Evolutionary conservation across 805 yeast genomes (phyloP), one percentile per base, ranked within the genome.

Genomic region (Spathaspora girioi): DNA sequence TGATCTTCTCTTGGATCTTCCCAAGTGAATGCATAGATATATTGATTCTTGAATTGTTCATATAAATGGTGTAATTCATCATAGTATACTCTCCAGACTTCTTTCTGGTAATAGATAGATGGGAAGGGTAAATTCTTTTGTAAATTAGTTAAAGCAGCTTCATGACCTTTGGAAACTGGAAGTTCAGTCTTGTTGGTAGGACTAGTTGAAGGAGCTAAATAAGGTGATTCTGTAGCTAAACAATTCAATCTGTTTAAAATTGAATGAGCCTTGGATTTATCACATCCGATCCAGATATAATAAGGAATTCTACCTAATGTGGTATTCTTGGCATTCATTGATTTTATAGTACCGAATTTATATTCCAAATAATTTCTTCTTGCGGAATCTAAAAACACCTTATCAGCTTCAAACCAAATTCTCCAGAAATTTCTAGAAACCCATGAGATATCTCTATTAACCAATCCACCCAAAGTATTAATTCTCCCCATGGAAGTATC

Each of bases 1-100:
- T 81, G 80, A 70, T 88, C 96, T 69, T 87, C 94, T 51, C 86
- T 77, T 29, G 96, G 96, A 63, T 89, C 96, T 68, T 88, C 96
- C 96, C 96, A 88, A 6, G 96, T 88, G 68, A 88, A 88, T 4
- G 96, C 92, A 63, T 88, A 89, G 54, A 88, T 89, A 66, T 87
- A 88, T 69, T 88, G 91, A 62, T 86, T 78, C 53, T 80, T 82
- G 72, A 88, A 88, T 66, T 87, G 91, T 47, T 78, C 79, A 63
- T 85, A 85, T 57, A 79, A 78, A 7, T 86, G 82, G 60, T 81
- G 80, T 56, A 82, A 65, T 61, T 86, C 93, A 65, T 88, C 90
- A 60, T 83, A 88, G 69, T 83, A 88, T 42, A 87, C 90, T 61
- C 96, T 77, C 86, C 92, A 87, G 23, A 83, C 76, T 63, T 87